A percentile compares a stretch with the other conserved stretches of the same genome.
Evolutionary conservation across 2,329 filamentous ascomycete species (phyloP).

Genomic region (Dactylella cylindrospora): DNA sequence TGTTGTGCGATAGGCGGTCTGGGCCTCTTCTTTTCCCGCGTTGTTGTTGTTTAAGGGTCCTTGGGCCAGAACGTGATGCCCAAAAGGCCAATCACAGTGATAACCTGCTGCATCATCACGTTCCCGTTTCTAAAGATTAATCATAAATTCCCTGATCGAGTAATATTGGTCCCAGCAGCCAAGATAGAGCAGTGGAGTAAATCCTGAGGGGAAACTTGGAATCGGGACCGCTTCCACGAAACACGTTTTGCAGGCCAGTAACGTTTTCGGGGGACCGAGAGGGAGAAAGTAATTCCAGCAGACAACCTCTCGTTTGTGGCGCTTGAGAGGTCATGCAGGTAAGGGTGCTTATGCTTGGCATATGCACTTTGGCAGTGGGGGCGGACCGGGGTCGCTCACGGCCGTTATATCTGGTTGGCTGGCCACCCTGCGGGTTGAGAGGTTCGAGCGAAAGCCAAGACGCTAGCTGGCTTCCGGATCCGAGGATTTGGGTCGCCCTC

Average conservation of each 20-base stretch:
- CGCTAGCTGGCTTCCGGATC: conserved; percentile 32
- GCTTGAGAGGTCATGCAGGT: conserved; percentile 36
- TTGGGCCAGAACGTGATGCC: background rate
- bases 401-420: conserved; percentile 36
- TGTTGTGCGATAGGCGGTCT: background rate
- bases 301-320: conserved; percentile 37
- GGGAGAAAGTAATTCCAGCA: too few relatives aligned
- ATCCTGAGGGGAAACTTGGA: conserved; percentile 25
- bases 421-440: conserved; percentile 20
- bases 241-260: conserved; percentile 16
- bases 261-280: background rate
- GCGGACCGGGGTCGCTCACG: conserved; percentile 16
- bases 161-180: conserved; percentile 16
- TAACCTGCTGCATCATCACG: conserved; percentile 28
- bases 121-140: conserved; percentile 10
- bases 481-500: conserved; percentile 44
- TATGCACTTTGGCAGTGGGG: conserved; percentile 41
- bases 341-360: conserved; percentile 30
- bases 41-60: background rate
- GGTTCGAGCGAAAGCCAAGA: conserved; percentile 23
- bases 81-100: too few relatives aligned
- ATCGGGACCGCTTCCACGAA: conserved; percentile 43
- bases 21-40: background rate
- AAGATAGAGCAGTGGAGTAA: conserved; percentile 19
- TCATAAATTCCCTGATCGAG: conserved; percentile 28